These are phyloP conservation scores for Collariella sp. DNA, from an alignment of 495 filamentous ascomycete species.

Conservation along the genomic window DNA sequence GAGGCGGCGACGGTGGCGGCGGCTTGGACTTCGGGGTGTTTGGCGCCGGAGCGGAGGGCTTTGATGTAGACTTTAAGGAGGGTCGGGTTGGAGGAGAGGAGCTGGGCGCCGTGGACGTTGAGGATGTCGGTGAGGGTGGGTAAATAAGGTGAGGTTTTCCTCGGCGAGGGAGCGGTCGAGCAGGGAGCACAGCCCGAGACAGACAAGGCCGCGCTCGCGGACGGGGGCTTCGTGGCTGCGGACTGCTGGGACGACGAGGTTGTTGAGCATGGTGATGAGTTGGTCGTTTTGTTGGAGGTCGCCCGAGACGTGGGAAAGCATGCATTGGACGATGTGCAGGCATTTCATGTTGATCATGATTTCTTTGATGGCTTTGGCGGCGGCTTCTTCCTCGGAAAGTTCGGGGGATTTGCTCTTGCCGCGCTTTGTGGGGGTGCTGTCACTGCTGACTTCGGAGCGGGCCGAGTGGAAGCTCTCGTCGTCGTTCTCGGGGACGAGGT, in stretches of 20 bases:
- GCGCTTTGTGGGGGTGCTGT: conserved; percentile 45
- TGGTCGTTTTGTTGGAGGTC: conserved; percentile 78
- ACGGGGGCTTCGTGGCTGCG: conserved; percentile 88
- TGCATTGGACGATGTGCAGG: conserved; percentile 93
- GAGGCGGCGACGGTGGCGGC: conserved; percentile 73
- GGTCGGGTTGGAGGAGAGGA: conserved; percentile 49
- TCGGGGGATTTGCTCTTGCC: conserved; percentile 42
- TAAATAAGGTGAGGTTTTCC: conserved; percentile 87
- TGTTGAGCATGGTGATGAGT: conserved; percentile 91
- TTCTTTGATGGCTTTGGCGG: conserved; percentile 73
- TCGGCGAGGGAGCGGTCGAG: conserved; percentile 86
- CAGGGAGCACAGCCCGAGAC: conserved; percentile 82
- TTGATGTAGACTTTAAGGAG: conserved; percentile 72
- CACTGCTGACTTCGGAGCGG: conserved; percentile 68
- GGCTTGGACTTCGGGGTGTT: conserved; percentile 65
- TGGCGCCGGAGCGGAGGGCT: conserved; percentile 59
- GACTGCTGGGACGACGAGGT: conserved; percentile 89
- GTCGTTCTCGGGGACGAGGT: conserved; percentile 44
- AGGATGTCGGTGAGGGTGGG: conserved; percentile 94
- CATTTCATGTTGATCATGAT: conserved; percentile 98
- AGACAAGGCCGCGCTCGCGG: conserved; percentile 78
- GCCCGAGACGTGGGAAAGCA: conserved; percentile 84
- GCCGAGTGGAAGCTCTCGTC: conserved; percentile 92
- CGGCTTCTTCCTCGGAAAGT: conserved; percentile 62
- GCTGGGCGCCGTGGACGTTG: conserved; percentile 70